Evolutionary conservation across 1,284 basidiomycete genomes (phyloP), one percentile per base, ranked within the genome.

Genomic region (Hymenochaete sp.): DNA sequence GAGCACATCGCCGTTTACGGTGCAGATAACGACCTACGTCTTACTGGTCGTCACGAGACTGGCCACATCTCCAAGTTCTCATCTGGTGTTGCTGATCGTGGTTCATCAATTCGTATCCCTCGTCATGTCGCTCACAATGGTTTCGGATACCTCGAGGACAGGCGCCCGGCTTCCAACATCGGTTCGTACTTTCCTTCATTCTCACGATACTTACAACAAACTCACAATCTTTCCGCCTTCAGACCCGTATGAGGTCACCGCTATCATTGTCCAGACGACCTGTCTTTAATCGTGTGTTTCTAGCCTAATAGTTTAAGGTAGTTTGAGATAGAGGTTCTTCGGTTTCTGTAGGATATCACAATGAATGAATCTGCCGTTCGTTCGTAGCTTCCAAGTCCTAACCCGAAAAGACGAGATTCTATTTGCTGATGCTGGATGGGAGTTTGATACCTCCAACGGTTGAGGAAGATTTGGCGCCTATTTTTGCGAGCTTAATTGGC

Each of bases 1-100:
- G 81, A 93, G 65, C 91, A 96, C 73, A 96, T 97, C 57, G 90
- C 90, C 49, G 93, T 96, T 47, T 97, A 97, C 65, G 93, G 93
- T 57, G 89, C 93, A 64, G 90, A 93, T 75, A 97, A 97, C 67
- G 93, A 97, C 53, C 71, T 91, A 56, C 81, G 93, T 63, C 75
- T 97, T 59, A 95, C 92, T 35, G 93, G 93, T 52, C 79, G 82
- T 55, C 93, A 96, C 64, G 96, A 99, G 78, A 99, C 96, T 40
- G 93, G 88, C 52, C 91, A 95, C 70, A 98, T 98, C 61, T 79
- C 84, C 58, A 65, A 67, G 50, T 99, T 99, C 76, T 89, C 84
- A 55, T 90, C 88, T 50, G 95, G 95, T 67, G 89, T 98, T 52
- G 95, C 95, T 58, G 91, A 98, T 76, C 90, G 95, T 68, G 95